Evolutionary conservation across 208 protist genomes (phyloP).

Genomic region (Trypanosoma avium): DNA sequence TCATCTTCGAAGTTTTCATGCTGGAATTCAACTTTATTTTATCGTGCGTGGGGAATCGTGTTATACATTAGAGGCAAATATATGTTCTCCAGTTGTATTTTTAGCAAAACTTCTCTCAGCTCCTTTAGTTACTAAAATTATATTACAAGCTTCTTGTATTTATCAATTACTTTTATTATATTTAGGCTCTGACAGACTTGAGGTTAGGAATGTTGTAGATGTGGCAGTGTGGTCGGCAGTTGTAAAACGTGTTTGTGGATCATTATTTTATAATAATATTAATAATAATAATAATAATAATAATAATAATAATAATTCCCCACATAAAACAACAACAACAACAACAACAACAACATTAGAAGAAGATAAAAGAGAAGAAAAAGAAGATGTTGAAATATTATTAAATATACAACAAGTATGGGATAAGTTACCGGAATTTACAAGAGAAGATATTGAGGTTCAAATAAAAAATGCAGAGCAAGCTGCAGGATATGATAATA

Average conservation of each 20-base stretch:
- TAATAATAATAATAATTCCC: too few species aligned
- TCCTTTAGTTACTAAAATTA: slow-evolving; percentile 43
- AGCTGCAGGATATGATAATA: slow-evolving; percentile 4
- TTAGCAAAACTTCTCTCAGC: slow-evolving; percentile 53
- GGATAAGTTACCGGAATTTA: slow-evolving; percentile 6
- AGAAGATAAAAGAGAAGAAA: too few species aligned
- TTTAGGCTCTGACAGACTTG: slow-evolving; percentile 73
- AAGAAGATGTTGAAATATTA: too few species aligned
- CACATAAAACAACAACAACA: too few species aligned
- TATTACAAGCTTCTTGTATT: slow-evolving; percentile 47
- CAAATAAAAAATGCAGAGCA: slow-evolving; percentile 6
- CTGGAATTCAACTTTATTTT: slow-evolving; percentile 42
- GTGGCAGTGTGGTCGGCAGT: slow-evolving; percentile 39
- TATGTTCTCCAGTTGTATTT: slow-evolving; percentile 46
- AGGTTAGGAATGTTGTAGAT: slow-evolving; percentile 63
- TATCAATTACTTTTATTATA: slow-evolving; percentile 71
- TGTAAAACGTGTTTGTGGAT: slow-evolving; percentile 19
- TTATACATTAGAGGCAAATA: slow-evolving; percentile 46
- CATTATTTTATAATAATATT: too few species aligned
- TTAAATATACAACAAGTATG: slow-evolving; percentile 1
- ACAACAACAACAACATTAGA: too few species aligned
- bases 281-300: too few species aligned
- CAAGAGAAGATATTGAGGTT: slow-evolving; percentile 8
- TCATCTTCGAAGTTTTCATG: slow-evolving; percentile 26
- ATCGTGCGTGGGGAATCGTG: slow-evolving; percentile 35